These are phyloP conservation scores for Cyberlindnera bimundalis DNA, from an alignment of 805 yeast species.

Conservation along the genomic window DNA sequence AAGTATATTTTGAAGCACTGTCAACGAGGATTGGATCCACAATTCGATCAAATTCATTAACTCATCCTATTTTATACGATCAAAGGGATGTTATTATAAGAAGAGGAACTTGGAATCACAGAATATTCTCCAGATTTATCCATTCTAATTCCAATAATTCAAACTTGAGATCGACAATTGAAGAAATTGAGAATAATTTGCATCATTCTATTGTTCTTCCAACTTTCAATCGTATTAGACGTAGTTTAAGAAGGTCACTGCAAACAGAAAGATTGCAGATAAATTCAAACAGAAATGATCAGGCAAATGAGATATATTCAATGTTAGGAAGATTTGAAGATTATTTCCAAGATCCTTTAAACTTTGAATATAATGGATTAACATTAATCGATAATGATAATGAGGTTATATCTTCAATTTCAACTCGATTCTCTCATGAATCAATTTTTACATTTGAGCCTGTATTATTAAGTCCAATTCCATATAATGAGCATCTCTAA, in stretches of 20 bases:
- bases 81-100: not conserved
- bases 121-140: not conserved
- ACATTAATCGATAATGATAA: too few species aligned
- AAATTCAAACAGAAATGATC: too few species aligned
- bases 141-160: too few species aligned
- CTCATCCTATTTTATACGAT: not conserved
- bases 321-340: conserved; percentile 18
- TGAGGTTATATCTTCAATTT: too few species aligned
- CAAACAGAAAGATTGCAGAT: too few species aligned
- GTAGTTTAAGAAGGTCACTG: not conserved
- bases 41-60: not conserved
- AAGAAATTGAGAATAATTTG: too few species aligned
- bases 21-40: not conserved
- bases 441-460: conserved; percentile 1
- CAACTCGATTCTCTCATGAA: too few species aligned
- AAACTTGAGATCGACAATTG: not conserved
- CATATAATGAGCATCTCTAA: not conserved
- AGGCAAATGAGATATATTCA: conserved; percentile 9
- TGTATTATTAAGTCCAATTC: conserved; percentile 2
- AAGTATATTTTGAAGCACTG: not conserved
- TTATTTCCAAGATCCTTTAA: conserved; percentile 10
- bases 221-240: not conserved
- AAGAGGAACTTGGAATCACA: not conserved
- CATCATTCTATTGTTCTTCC: too few species aligned
- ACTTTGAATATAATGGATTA: too few species aligned